phyloP scores from a whole-genome alignment of 148 eudicot genomes.

The Dianthus caryophyllus region DNA sequence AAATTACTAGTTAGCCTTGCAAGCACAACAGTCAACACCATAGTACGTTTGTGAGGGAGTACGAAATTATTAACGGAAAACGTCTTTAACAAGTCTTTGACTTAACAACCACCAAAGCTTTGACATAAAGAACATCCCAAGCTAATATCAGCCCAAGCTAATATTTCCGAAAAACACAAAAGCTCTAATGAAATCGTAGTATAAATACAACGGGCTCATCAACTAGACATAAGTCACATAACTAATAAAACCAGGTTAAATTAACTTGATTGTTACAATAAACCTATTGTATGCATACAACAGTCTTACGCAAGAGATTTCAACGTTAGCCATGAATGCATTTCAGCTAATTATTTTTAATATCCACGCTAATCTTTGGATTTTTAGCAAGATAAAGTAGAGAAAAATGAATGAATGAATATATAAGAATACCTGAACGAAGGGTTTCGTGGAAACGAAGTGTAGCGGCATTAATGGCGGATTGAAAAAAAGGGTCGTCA shows the following conservation, averaged over 20 bases:
- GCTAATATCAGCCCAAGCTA: not conserved
- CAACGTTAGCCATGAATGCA: no score
- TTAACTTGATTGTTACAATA: no score
- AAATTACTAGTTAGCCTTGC: not conserved
- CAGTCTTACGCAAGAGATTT: not conserved
- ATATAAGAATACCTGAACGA: conserved; percentile 50
- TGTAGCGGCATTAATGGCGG: conserved; percentile 49
- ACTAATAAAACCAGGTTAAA: no score
- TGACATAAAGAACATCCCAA: not conserved
- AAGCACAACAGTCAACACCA: not conserved
- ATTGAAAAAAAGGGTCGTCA: conserved; percentile 40
- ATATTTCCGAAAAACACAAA: not conserved
- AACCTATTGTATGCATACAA: no score
- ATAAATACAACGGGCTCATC: no score
- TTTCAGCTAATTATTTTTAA: no score
- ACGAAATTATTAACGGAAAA: not conserved
- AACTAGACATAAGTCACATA: no score
- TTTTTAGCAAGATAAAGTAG: conserved; percentile 13
- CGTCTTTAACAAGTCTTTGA: not conserved
- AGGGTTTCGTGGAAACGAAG: conserved; percentile 69
- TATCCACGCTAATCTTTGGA: no score
- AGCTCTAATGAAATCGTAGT: no score
- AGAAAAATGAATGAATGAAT: not conserved
- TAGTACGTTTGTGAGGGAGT: not conserved
- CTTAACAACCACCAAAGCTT: not conserved